Conservation (phyloP, 2,329 filamentous ascomycete genomes). For the Aspergillus aculeatus region DNA sequence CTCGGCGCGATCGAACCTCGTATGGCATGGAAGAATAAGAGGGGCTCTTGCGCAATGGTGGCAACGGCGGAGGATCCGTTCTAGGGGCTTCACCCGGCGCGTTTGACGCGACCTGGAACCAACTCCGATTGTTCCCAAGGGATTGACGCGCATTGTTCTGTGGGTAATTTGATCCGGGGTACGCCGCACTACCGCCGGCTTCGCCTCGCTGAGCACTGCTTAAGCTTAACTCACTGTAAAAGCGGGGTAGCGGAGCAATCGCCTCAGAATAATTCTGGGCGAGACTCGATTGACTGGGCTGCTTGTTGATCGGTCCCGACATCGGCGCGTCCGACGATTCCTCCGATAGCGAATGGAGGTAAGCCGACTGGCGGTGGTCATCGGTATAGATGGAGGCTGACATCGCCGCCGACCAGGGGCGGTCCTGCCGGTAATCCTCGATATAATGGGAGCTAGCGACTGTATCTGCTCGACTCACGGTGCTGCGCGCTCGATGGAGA, state of each 20-base stretch:
- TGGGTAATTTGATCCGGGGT: conserved; percentile 19
- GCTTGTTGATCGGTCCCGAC: conserved; percentile 21
- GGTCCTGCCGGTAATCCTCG: conserved; percentile 34
- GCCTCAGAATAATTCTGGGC: conserved; percentile 39
- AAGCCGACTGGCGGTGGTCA: conserved; percentile 33
- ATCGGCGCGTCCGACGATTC: conserved; percentile 23
- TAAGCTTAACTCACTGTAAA: conserved; percentile 38
- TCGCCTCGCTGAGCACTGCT: conserved; percentile 25
- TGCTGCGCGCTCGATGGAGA: conserved; percentile 36
- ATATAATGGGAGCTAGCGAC: conserved; percentile 32
- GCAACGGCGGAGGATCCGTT: background rate
- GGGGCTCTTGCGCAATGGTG: conserved; percentile 16
- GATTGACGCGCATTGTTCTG: conserved; percentile 21
- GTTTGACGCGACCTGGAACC: conserved; percentile 22
- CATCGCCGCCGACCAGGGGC: conserved; percentile 34
- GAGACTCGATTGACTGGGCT: conserved; percentile 36
- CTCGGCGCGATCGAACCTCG: conserved; percentile 18
- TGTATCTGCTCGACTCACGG: conserved; percentile 37
- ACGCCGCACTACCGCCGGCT: conserved; percentile 16
- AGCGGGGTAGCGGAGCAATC: conserved; percentile 37
- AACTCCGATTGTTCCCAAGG: conserved; percentile 19
- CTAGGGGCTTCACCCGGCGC: conserved; percentile 10
- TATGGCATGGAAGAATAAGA: conserved; percentile 17
- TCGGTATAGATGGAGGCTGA: conserved; percentile 39
- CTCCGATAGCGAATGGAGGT: conserved; percentile 30